Evolutionary conservation across 1,139 yeast genomes (phyloP).

Genomic region (Yamadazyma dushanensis): DNA sequence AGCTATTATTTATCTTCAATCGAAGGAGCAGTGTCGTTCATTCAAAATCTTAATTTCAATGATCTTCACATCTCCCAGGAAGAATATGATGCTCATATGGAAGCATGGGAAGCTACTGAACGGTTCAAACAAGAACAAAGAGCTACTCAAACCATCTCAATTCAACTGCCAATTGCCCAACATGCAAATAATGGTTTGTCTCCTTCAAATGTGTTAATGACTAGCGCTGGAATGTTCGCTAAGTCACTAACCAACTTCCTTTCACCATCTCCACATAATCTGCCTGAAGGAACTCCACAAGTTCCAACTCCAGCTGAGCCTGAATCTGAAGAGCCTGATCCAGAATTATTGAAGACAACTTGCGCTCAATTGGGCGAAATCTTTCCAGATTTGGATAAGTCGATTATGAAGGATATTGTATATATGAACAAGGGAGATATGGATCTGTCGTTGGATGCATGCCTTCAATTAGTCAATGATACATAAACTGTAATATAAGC

Average conservation of each 20-base stretch:
- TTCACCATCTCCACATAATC: conserved; percentile 41
- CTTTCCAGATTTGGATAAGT: conserved; percentile 75
- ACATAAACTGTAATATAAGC: conserved; percentile 1
- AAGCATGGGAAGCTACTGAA: conserved; percentile 49
- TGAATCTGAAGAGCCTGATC: conserved; percentile 9
- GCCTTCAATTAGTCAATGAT: conserved; percentile 27
- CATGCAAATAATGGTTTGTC: conserved; percentile 28
- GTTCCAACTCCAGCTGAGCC: conserved; percentile 1
- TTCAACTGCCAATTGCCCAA: conserved; percentile 24
- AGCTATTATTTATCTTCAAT: conserved; percentile 86
- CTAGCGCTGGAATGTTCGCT: conserved; percentile 55
- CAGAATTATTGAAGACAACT: conserved; percentile 22
- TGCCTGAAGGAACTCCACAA: conserved; percentile 8
- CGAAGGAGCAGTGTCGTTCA: conserved; percentile 80
- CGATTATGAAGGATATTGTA: conserved; percentile 69
- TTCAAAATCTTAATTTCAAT: conserved; percentile 57
- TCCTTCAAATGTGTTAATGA: conserved; percentile 51
- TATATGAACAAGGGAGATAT: conserved; percentile 65
- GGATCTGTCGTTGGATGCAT: conserved; percentile 75
- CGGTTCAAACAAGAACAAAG: conserved; percentile 18
- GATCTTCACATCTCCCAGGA: conserved; percentile 63
- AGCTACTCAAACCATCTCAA: conserved; percentile 14
- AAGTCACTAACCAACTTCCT: conserved; percentile 48
- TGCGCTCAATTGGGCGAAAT: conserved; percentile 57
- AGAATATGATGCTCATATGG: conserved; percentile 53